Evolutionary conservation across 1,284 basidiomycete species (phyloP).

Genomic region (Volvariella surrecta): DNA sequence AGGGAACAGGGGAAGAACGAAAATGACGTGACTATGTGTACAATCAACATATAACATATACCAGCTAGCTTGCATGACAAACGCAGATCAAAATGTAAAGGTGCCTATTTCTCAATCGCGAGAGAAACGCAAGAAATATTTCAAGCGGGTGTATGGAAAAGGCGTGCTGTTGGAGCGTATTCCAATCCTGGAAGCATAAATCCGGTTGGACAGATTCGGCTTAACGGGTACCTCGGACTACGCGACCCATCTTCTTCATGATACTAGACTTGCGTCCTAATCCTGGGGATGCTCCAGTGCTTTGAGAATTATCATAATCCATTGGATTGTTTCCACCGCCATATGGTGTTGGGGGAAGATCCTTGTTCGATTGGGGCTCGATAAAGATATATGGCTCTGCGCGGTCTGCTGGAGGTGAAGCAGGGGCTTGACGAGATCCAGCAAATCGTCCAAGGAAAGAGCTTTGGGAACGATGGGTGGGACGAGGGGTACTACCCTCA

Average conservation of each 20-base stretch:
- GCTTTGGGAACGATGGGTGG: constrained; percentile 60
- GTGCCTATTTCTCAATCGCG: not conserved
- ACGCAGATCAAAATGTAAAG: not conserved
- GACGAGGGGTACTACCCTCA: constrained; percentile 25
- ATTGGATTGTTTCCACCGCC: constrained; percentile 18
- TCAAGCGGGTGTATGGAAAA: too few species aligned
- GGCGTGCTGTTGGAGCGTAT: too few species aligned
- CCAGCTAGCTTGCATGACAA: not conserved
- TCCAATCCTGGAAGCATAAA: too few species aligned
- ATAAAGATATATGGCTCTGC: constrained; percentile 58
- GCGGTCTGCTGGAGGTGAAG: constrained; percentile 29
- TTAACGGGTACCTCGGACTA: constrained; percentile 40
- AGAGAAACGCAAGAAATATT: too few species aligned
- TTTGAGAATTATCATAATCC: constrained; percentile 40
- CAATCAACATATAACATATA: constrained; percentile 1
- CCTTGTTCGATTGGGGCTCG: constrained; percentile 55
- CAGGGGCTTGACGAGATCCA: constrained; percentile 23
- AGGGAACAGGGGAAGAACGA: not conserved
- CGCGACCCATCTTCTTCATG: constrained; percentile 69
- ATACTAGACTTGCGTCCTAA: constrained; percentile 69
- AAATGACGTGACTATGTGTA: constrained; percentile 1
- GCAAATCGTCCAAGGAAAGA: constrained; percentile 70
- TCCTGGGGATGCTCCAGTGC: constrained; percentile 28
- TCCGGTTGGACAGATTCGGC: too few species aligned
- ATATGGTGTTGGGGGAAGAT: constrained; percentile 44